A percentile compares a stretch with the other conserved stretches of the same genome.
Conservation (phyloP, 306 rosid genomes). For the Pyrus bretschneideri region DNA sequence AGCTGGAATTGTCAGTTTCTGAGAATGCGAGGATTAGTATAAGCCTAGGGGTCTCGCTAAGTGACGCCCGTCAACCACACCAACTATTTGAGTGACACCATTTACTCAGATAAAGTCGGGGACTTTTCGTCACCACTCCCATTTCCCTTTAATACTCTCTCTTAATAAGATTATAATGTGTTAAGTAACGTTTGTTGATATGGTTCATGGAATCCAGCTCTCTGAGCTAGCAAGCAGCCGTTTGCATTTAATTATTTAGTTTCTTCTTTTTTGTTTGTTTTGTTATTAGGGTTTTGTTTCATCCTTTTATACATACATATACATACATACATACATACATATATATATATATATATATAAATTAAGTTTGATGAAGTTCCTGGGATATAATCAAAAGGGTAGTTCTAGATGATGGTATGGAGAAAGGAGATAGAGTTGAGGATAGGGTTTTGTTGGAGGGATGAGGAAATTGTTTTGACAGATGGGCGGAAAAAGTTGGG, state of each 20-base stretch:
- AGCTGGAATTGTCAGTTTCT: neutral
- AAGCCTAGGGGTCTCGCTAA: neutral
- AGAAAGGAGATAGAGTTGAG: neutral
- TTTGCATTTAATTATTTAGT: neutral
- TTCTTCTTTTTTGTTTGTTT: neutral
- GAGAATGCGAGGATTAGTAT: neutral
- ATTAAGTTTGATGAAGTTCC: neutral
- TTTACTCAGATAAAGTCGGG: neutral
- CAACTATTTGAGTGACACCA: neutral
- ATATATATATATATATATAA: neutral
- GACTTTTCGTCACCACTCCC: neutral
- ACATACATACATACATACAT: too few species aligned
- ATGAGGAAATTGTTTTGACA: neutral
- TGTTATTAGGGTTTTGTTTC: neutral
- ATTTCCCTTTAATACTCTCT: neutral
- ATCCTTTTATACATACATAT: neutral
- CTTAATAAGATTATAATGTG: neutral
- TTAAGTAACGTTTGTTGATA: too few species aligned
- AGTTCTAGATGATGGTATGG: neutral
- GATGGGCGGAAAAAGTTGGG: neutral
- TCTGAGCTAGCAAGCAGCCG: neutral
- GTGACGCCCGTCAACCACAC: slow-evolving; percentile 7
- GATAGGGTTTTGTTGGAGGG: neutral
- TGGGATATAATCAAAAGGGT: neutral
- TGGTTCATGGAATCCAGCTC: neutral